A percentile compares a stretch with the other conserved stretches of the same genome.
phyloP scores from a whole-genome alignment of 495 filamentous ascomycete genomes.

The Talaromyces thailandensis region DNA sequence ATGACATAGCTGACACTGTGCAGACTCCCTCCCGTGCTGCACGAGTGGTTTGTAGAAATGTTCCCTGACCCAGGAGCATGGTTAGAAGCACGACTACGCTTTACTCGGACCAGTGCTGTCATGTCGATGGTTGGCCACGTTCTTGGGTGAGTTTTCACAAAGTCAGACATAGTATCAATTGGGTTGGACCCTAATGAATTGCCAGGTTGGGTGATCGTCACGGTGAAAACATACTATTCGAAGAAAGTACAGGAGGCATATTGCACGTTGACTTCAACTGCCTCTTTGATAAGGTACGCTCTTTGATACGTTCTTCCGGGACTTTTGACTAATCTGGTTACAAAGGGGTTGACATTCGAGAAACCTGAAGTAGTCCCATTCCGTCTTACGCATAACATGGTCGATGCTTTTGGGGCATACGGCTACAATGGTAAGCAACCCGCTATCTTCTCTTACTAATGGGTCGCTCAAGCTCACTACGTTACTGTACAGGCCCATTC shows the following conservation, averaged over 20 bases:
- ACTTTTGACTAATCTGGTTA: slow-evolving; percentile 6
- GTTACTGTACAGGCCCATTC: slow-evolving; percentile 57
- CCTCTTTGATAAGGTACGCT: slow-evolving; percentile 79
- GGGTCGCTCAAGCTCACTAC: background rate
- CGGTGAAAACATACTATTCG: slow-evolving; percentile 92
- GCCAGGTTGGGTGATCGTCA: slow-evolving; percentile 83
- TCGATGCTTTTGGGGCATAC: slow-evolving; percentile 89
- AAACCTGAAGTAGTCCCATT: slow-evolving; percentile 97
- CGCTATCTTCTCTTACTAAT: background rate
- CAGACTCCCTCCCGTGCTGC: slow-evolving; percentile 71
- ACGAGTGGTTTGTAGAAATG: slow-evolving; percentile 91
- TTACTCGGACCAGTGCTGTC: slow-evolving; percentile 87
- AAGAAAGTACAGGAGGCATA: slow-evolving; percentile 87
- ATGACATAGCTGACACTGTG: slow-evolving; percentile 12
- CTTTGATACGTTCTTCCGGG: background rate
- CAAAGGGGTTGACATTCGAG: slow-evolving; percentile 74
- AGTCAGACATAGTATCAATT: background rate
- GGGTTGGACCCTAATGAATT: background rate
- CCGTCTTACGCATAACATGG: slow-evolving; percentile 96
- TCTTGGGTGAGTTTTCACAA: slow-evolving; percentile 48
- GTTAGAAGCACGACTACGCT: slow-evolving; percentile 84
- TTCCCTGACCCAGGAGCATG: slow-evolving; percentile 88
- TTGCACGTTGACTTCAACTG: slow-evolving; percentile 99
- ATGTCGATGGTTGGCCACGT: slow-evolving; percentile 98
- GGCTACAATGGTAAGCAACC: slow-evolving; percentile 57